Evolutionary conservation across 306 rosid species (phyloP).

Genomic region (Fagus sylvatica): DNA sequence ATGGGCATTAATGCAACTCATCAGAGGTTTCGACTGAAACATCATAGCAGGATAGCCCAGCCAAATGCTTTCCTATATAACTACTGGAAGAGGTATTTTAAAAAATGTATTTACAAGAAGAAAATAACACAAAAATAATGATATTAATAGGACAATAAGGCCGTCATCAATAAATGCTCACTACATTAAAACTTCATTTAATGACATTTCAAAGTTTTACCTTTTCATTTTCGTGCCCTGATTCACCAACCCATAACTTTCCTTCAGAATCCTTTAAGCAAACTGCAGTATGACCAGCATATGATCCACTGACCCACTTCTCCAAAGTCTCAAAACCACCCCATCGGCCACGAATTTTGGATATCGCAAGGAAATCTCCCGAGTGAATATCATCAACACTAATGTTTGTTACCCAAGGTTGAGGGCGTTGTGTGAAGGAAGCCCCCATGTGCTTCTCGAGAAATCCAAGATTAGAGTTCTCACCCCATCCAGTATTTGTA

Average conservation of each 20-base stretch:
- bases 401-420: conserved; percentile 82
- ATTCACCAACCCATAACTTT: conserved; percentile 95
- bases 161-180: background rate
- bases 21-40: no score
- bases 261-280: conserved; percentile 87
- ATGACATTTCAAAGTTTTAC: conserved; percentile 36
- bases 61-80: no score
- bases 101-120: background rate
- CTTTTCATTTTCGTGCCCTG: conserved; percentile 84
- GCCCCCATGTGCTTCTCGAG: conserved; percentile 88
- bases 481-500: conserved; percentile 91
- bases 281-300: conserved; percentile 94
- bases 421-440: conserved; percentile 64
- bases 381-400: conserved; percentile 79
- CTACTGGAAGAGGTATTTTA: background rate
- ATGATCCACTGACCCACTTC: conserved; percentile 97
- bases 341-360: conserved; percentile 97
- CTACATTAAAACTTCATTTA: background rate
- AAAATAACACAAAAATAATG: background rate
- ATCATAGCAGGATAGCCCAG: no score
- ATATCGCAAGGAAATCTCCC: conserved; percentile 93
- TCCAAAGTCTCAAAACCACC: conserved; percentile 95
- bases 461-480: conserved; percentile 72
- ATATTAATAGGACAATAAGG: background rate
- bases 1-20: no score